Conservation (phyloP, 495 filamentous ascomycete species). For the Corynascus novoguineensis region DNA sequence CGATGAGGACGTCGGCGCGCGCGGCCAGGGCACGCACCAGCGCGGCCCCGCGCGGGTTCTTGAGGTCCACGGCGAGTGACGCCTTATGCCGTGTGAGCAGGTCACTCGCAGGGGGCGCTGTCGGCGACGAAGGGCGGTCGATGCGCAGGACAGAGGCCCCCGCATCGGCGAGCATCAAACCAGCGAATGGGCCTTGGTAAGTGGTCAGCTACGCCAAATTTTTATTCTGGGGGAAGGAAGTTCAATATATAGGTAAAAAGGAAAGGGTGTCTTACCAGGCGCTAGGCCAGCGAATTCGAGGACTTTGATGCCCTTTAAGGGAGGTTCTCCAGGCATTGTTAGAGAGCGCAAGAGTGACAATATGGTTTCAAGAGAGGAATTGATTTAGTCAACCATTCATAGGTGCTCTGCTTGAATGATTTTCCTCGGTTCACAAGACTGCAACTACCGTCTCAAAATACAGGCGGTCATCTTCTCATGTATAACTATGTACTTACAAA, state of each 20-base stretch:
- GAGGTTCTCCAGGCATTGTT: constrained; percentile 49
- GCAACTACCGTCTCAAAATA: no score
- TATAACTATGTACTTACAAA: no score
- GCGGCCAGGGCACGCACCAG: constrained; percentile 61
- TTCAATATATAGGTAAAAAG: not conserved
- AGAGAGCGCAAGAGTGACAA: not conserved
- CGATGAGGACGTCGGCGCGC: constrained; percentile 73
- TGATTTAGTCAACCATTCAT: not conserved
- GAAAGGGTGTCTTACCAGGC: constrained; percentile 54
- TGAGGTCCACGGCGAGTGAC: constrained; percentile 73
- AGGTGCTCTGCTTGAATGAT: no score
- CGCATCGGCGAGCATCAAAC: constrained; percentile 81
- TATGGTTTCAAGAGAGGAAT: not conserved
- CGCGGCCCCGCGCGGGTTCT: constrained; percentile 53
- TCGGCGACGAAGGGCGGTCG: constrained; percentile 54
- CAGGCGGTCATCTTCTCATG: not conserved
- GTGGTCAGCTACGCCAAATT: constrained; percentile 14
- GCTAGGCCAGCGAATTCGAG: constrained; percentile 88
- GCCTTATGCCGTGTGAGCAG: constrained; percentile 71
- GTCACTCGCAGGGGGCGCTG: constrained; percentile 51
- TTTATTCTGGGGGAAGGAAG: no score
- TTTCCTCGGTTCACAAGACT: no score
- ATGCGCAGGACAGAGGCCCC: constrained; percentile 84
- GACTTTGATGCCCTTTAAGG: constrained; percentile 71
- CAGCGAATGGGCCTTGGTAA: constrained; percentile 71